Percentiles rank a stretch among this genome's conserved stretches.
Evolutionary conservation across 1,284 basidiomycete genomes (phyloP).

Genomic region (Ceratobasidium papillatum): DNA sequence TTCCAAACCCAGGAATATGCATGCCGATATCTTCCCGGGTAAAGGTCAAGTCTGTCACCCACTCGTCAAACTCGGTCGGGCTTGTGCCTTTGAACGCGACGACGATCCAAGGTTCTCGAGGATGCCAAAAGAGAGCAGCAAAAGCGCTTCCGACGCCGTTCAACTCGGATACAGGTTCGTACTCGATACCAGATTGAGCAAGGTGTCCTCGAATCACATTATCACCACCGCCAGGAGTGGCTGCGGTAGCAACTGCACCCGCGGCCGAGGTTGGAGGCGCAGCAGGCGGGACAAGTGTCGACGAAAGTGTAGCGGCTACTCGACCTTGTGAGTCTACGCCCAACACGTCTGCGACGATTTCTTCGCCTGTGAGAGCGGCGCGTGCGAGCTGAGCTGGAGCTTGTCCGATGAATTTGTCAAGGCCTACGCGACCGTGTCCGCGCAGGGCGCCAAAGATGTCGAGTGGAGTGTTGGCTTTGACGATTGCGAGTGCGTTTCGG

Average conservation of each 20-base stretch:
- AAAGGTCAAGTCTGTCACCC: conserved; percentile 52
- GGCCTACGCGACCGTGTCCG: conserved; percentile 19
- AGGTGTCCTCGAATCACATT: conserved; percentile 22
- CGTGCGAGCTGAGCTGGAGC: conserved; percentile 13
- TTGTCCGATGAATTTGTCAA: conserved; percentile 30
- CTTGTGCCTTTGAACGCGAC: conserved; percentile 48
- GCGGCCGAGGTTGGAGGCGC: no score
- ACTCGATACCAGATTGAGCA: conserved; percentile 26
- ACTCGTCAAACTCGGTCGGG: conserved; percentile 53
- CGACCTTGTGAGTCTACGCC: conserved; percentile 1
- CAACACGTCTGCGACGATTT: background rate
- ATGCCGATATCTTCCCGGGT: conserved; percentile 43
- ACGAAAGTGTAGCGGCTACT: background rate
- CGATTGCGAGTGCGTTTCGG: conserved; percentile 17
- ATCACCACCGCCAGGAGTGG: background rate
- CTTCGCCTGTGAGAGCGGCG: conserved; percentile 34
- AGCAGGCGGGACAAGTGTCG: background rate
- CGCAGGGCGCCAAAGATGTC: conserved; percentile 27
- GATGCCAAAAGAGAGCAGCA: conserved; percentile 44
- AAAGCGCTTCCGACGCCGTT: conserved; percentile 28
- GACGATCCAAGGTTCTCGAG: conserved; percentile 42
- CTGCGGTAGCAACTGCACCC: no score
- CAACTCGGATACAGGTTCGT: conserved; percentile 32
- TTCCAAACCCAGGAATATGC: conserved; percentile 49
- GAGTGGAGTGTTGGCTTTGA: conserved; percentile 18